phyloP scores from a whole-genome alignment of 75 land plant genomes.

The Gnetum montanum region DNA sequence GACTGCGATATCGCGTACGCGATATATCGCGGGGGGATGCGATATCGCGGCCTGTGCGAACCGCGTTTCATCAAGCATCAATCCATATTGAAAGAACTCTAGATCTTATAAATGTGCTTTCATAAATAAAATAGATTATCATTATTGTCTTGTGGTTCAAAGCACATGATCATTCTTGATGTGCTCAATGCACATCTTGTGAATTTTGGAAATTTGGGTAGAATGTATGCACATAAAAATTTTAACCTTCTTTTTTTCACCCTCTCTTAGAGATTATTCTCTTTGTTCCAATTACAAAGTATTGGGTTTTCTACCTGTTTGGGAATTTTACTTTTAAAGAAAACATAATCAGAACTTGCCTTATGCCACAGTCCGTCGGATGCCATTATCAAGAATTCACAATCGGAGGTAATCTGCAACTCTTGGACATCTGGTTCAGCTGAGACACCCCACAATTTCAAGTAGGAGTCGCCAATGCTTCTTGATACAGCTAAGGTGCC shows the following conservation, averaged over 20 bases:
- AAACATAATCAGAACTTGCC: too few relatives aligned
- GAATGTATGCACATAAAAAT: neutral
- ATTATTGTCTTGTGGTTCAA: too few relatives aligned
- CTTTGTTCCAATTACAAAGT: too few relatives aligned
- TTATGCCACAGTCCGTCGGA: constrained; percentile 83
- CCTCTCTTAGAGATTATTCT: neutral
- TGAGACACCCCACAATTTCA: constrained; percentile 55
- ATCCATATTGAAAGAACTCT: neutral
- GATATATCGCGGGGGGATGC: too few relatives aligned
- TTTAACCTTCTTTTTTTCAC: neutral
- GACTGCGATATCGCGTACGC: too few relatives aligned
- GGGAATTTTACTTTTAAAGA: neutral
- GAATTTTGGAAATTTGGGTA: too few relatives aligned
- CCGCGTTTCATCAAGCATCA: too few relatives aligned
- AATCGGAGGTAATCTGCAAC: constrained; percentile 34
- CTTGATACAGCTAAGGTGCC: constrained; percentile 65
- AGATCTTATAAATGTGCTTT: too few relatives aligned
- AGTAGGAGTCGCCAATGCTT: constrained; percentile 49
- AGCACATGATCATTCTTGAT: too few relatives aligned
- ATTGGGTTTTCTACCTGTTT: too few relatives aligned
- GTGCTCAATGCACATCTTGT: neutral
- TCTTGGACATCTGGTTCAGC: constrained; percentile 44
- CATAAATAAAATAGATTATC: too few relatives aligned
- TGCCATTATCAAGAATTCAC: constrained; percentile 57
- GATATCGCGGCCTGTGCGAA: too few relatives aligned